Evolutionary conservation across 2,329 filamentous ascomycete species (phyloP).

Genomic region (Alternaria consortialis): DNA sequence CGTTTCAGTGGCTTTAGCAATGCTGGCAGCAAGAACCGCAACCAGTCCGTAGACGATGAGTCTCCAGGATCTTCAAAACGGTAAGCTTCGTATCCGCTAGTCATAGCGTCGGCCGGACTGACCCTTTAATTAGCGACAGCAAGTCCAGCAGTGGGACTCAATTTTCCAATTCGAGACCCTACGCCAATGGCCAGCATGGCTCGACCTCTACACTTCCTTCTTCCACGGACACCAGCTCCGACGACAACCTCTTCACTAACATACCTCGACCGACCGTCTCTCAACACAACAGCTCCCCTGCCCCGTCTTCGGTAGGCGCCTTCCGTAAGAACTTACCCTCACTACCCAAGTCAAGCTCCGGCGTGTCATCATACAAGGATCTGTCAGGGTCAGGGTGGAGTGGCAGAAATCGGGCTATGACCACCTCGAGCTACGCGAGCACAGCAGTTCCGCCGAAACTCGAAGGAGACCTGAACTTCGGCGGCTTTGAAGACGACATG

Average conservation of each 20-base stretch:
- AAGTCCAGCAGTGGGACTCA: constrained; percentile 53
- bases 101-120: constrained; percentile 38
- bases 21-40: constrained; percentile 41
- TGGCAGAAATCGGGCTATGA: constrained; percentile 53
- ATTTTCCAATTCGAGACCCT: constrained; percentile 45
- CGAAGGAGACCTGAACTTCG: constrained; percentile 51
- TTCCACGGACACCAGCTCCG: constrained; percentile 50
- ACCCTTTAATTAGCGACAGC: constrained; percentile 48
- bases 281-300: constrained; percentile 43
- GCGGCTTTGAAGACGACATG: constrained; percentile 60
- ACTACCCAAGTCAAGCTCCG: constrained; percentile 35
- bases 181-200: constrained; percentile 48
- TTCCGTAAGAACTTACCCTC: constrained; percentile 43
- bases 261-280: constrained; percentile 41
- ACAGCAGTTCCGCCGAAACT: constrained; percentile 62
- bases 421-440: constrained; percentile 59
- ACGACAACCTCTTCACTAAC: constrained; percentile 50
- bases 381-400: constrained; percentile 22
- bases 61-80: constrained; percentile 49
- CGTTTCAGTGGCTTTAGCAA: constrained; percentile 46
- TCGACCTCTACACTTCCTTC: constrained; percentile 53
- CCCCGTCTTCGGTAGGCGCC: constrained; percentile 30
- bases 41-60: constrained; percentile 49
- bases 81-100: constrained; percentile 37
- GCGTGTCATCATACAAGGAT: constrained; percentile 31